phyloP scores from a whole-genome alignment of 208 protist species.

The Crithidia thermophila region DNA sequence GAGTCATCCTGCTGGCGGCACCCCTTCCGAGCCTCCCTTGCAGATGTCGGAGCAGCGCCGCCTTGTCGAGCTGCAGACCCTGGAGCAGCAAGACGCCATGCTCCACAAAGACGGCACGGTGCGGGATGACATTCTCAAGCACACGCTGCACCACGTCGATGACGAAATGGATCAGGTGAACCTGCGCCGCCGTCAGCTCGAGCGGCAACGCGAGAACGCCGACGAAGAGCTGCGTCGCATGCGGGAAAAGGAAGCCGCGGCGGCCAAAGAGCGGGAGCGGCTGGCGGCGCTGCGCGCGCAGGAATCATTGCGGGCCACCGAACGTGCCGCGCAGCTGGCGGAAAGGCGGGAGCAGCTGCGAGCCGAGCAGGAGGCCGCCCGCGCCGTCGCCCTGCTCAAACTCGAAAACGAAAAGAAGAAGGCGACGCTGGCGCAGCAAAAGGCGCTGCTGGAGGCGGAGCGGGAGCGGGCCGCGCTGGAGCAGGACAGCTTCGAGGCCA shows the following conservation, averaged over 20 bases:
- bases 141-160: slow-evolving; percentile 41
- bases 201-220: slow-evolving; percentile 33
- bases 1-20: no score
- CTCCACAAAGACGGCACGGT: slow-evolving; percentile 34
- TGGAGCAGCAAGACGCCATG: slow-evolving; percentile 52
- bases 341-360: slow-evolving; percentile 58
- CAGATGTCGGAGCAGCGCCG: slow-evolving; percentile 42
- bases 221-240: slow-evolving; percentile 42
- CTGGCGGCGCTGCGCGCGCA: slow-evolving; percentile 37
- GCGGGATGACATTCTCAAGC: slow-evolving; percentile 33
- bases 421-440: slow-evolving; percentile 45
- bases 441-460: slow-evolving; percentile 47
- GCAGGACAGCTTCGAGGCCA: slow-evolving; percentile 46
- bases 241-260: slow-evolving; percentile 34
- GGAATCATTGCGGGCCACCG: slow-evolving; percentile 40
- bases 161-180: slow-evolving; percentile 38
- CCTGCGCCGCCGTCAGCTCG: slow-evolving; percentile 31
- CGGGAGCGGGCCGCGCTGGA: slow-evolving; percentile 46
- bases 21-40: background rate
- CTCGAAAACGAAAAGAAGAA: slow-evolving; percentile 74
- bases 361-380: slow-evolving; percentile 52
- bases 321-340: slow-evolving; percentile 45
- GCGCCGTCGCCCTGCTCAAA: slow-evolving; percentile 46
- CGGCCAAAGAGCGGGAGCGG: slow-evolving; percentile 33
- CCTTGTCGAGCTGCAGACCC: slow-evolving; percentile 67